Conservation (phyloP, 768 basidiomycete species). For the Boletus bicolor region DNA sequence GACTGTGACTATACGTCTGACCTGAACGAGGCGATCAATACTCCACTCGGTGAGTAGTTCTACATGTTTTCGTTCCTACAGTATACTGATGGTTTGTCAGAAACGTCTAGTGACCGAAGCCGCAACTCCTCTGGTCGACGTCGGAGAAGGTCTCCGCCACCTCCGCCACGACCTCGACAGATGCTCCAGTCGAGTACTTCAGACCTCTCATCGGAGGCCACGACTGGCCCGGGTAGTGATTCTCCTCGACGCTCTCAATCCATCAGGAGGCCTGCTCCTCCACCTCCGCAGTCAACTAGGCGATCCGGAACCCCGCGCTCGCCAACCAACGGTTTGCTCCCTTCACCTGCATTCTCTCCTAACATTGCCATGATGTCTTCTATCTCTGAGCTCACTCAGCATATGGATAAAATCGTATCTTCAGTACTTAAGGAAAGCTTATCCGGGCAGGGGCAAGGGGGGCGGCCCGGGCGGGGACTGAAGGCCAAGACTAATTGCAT, state of each 20-base stretch:
- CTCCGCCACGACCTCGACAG: not conserved
- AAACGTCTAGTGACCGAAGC: not conserved
- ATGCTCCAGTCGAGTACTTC: not conserved
- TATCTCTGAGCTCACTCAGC: not conserved
- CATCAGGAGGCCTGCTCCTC: conserved; percentile 4
- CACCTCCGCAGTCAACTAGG: conserved; percentile 1
- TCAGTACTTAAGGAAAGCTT: fast-evolving
- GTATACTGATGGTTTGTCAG: conserved; percentile 1
- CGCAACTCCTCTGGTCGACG: not conserved
- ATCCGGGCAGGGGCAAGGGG: not conserved
- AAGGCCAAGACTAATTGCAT: not conserved
- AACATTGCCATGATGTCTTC: not conserved
- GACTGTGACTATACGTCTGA: not conserved
- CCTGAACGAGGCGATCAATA: not conserved
- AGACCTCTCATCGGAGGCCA: not conserved
- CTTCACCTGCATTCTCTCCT: not conserved
- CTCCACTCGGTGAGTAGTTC: conserved; percentile 3
- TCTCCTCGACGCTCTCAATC: not conserved
- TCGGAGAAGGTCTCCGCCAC: conserved; percentile 4
- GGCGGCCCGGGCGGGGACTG: not conserved
- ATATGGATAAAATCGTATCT: not conserved
- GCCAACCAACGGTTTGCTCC: not conserved
- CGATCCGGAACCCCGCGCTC: not conserved
- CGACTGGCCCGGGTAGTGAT: not conserved
- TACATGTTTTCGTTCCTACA: not conserved